phyloP scores from a whole-genome alignment of 202 grass and related monocot species.

The Bolboschoenoplectus hybrid region DNA sequence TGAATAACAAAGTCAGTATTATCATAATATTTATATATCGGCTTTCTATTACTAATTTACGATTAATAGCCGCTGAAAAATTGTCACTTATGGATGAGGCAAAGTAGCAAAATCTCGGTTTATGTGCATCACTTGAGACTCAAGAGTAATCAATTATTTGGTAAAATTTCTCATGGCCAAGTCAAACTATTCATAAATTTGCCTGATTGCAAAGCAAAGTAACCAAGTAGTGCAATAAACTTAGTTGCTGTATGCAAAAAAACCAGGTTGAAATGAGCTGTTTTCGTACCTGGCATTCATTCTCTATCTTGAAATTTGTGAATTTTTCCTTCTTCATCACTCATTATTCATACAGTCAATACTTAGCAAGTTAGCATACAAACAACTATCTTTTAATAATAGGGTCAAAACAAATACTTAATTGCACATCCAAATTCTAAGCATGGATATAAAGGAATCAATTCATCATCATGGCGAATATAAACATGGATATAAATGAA shows the following conservation, averaged over 20 bases:
- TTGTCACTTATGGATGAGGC: background rate
- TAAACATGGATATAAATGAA: background rate
- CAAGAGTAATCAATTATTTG: background rate
- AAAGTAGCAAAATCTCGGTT: background rate
- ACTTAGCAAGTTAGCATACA: background rate
- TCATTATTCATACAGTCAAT: background rate
- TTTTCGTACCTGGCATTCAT: background rate
- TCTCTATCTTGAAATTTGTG: background rate
- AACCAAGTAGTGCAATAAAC: background rate
- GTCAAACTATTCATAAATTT: constrained; percentile 8
- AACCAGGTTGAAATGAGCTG: constrained; percentile 26
- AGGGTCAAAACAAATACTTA: too few species aligned
- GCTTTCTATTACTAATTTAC: too few species aligned
- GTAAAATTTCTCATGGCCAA: constrained; percentile 2
- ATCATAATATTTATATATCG: too few species aligned
- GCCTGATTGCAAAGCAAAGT: constrained; percentile 24
- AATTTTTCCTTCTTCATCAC: background rate
- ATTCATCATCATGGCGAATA: background rate
- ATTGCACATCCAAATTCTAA: background rate
- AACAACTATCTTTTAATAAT: background rate
- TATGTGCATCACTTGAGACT: background rate
- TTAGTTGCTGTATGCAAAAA: background rate
- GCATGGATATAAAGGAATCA: background rate
- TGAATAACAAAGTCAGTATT: too few species aligned
- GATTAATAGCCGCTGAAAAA: background rate